Conservation (phyloP, 805 yeast genomes). For the Hemisphaericaspora nanyangensis region DNA sequence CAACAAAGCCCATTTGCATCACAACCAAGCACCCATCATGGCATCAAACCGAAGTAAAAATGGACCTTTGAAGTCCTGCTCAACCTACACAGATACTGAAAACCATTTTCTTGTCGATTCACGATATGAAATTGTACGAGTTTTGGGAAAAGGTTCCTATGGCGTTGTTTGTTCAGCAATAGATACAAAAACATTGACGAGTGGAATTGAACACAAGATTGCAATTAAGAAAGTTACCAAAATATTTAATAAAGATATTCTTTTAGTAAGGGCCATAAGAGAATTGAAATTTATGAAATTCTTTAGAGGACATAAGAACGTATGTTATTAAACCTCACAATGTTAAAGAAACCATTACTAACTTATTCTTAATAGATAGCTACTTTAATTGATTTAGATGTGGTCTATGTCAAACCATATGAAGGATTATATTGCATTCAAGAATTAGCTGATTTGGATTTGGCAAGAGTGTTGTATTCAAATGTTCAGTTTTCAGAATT, state of each 20-base stretch:
- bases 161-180: slow-evolving; percentile 80
- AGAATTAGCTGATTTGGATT: slow-evolving; percentile 78
- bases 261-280: slow-evolving; percentile 75
- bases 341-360: background rate
- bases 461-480: slow-evolving; percentile 76
- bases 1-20: background rate
- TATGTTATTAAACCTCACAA: slow-evolving; percentile 15
- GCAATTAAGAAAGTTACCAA: slow-evolving; percentile 81
- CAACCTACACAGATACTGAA: slow-evolving; percentile 8
- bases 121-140: slow-evolving; percentile 52
- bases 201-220: slow-evolving; percentile 22
- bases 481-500: slow-evolving; percentile 76
- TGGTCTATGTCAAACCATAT: slow-evolving; percentile 60
- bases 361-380: slow-evolving; percentile 45
- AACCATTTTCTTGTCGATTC: slow-evolving; percentile 55
- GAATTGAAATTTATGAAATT: slow-evolving; percentile 78
- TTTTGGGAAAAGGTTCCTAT: slow-evolving; percentile 81
- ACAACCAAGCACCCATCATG: background rate
- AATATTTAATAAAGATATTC: slow-evolving; percentile 62
- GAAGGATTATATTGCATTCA: slow-evolving; percentile 89
- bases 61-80: slow-evolving; percentile 4
- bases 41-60: slow-evolving; percentile 1
- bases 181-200: slow-evolving; percentile 38
- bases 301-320: slow-evolving; percentile 82
- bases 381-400: slow-evolving; percentile 67